Percentiles rank a stretch among this genome's conserved stretches.
Evolutionary conservation across 352 stramenopile species (phyloP).

Genomic region (Pythium insidiosum): DNA sequence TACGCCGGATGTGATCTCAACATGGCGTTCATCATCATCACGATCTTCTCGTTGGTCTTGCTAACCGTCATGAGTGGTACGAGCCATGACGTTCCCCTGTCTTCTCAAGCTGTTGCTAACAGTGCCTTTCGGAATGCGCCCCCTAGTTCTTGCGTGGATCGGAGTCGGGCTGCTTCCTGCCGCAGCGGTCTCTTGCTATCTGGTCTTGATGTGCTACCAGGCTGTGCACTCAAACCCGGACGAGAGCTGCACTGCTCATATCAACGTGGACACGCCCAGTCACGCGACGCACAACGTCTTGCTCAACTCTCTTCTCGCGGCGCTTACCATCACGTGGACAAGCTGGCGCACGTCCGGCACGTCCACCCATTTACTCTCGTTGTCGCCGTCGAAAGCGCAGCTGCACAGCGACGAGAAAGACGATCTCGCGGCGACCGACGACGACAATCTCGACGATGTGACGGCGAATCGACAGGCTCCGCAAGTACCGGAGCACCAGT

Average conservation of each 20-base stretch:
- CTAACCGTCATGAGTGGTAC: conserved; percentile 50
- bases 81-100: too few relatives aligned
- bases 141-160: conserved; percentile 54
- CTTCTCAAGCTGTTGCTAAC: too few relatives aligned
- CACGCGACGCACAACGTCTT: conserved; percentile 25
- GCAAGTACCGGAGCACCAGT: conserved; percentile 57
- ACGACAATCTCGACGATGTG: neutral
- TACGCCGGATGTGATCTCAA: conserved; percentile 50
- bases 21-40: conserved; percentile 49
- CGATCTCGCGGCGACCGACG: neutral
- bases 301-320: conserved; percentile 32
- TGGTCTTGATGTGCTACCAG: conserved; percentile 68
- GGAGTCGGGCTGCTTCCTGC: conserved; percentile 56
- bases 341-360: conserved; percentile 62
- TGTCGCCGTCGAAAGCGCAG: conserved; percentile 21
- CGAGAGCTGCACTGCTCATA: conserved; percentile 26
- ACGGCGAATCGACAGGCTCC: neutral
- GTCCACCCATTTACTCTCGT: conserved; percentile 40
- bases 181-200: conserved; percentile 41
- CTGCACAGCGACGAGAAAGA: too few relatives aligned
- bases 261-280: conserved; percentile 18
- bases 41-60: conserved; percentile 29
- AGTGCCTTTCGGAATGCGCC: too few relatives aligned
- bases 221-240: conserved; percentile 59
- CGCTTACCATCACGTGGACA: conserved; percentile 48